Percentiles rank a stretch among this genome's conserved stretches.
Conservation (phyloP, 768 basidiomycete species). For the Brasilioporus rufonigricans region DNA sequence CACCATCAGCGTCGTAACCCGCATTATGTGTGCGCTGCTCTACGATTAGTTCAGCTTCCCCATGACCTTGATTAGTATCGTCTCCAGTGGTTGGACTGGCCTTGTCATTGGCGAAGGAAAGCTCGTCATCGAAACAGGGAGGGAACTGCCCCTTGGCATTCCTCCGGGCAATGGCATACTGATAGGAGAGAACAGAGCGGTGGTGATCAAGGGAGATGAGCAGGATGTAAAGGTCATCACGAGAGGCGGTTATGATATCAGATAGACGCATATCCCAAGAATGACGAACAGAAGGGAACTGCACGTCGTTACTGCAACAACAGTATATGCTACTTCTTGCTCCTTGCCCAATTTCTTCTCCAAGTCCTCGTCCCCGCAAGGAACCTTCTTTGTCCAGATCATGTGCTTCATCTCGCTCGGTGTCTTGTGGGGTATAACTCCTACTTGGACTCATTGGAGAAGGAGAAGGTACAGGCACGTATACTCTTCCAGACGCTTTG, state of each 20-base stretch:
- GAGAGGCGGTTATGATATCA: constrained; percentile 27
- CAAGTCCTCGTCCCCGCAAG: no score
- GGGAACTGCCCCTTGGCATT: constrained; percentile 17
- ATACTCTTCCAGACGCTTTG: no score
- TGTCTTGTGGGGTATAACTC: no score
- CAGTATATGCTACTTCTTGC: no score
- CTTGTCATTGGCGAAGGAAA: constrained; percentile 26
- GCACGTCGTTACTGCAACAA: no score
- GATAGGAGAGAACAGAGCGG: constrained; percentile 10
- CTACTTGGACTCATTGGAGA: no score
- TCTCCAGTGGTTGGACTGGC: constrained; percentile 30
- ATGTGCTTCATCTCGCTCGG: no score
- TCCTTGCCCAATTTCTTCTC: no score
- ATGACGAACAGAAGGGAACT: no score
- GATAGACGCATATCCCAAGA: no score
- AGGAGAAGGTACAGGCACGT: no score
- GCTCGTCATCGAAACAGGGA: constrained; percentile 26
- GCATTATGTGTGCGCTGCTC: constrained; percentile 6
- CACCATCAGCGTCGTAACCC: constrained; percentile 13
- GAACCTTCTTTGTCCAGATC: no score
- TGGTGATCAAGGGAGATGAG: constrained; percentile 29
- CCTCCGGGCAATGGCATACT: constrained; percentile 32
- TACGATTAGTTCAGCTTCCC: constrained; percentile 31
- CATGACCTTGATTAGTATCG: constrained; percentile 33
- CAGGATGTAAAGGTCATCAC: constrained; percentile 29